These are phyloP conservation scores for Aspergillus sp. DNA, from an alignment of 2,329 filamentous ascomycete genomes.

Conservation along the genomic window DNA sequence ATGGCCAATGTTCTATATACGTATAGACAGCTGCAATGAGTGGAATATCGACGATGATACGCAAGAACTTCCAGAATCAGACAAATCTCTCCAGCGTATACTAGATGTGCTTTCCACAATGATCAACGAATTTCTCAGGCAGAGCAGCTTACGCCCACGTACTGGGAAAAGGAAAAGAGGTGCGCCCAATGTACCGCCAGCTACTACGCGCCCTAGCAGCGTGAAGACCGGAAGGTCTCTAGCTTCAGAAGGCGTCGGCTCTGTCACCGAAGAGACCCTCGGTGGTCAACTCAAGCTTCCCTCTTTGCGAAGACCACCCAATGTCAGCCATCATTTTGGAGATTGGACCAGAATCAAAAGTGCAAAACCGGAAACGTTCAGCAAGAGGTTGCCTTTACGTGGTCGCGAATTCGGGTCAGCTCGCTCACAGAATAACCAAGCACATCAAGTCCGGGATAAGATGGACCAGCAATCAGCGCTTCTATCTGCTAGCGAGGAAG, in stretches of 20 bases:
- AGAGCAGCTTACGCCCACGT: constrained; percentile 67
- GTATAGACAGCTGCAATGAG: constrained; percentile 56
- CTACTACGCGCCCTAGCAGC: constrained; percentile 1
- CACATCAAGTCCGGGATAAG: too few relatives aligned
- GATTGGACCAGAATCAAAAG: constrained; percentile 47
- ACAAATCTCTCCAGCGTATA: constrained; percentile 57
- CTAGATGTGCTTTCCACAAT: constrained; percentile 68
- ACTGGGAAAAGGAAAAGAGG: constrained; percentile 23
- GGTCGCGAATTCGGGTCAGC: background rate
- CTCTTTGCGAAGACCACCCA: constrained; percentile 20
- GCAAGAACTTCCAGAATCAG: constrained; percentile 34
- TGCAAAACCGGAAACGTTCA: constrained; percentile 24
- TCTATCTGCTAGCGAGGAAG: background rate
- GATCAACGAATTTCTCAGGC: constrained; percentile 72
- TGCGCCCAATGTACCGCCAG: constrained; percentile 4
- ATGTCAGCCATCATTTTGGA: constrained; percentile 30
- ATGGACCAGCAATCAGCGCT: background rate
- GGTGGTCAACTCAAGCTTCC: constrained; percentile 33
- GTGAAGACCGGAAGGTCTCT: background rate
- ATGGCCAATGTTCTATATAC: constrained; percentile 89
- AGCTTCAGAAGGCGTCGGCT: background rate
- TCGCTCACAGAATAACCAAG: background rate
- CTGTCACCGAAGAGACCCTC: constrained; percentile 29
- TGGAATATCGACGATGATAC: constrained; percentile 44
- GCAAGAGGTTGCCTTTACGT: background rate